These are phyloP conservation scores for Austroboletus novae-zelandiae DNA, from an alignment of 1,284 basidiomycete genomes.

Conservation along the genomic window DNA sequence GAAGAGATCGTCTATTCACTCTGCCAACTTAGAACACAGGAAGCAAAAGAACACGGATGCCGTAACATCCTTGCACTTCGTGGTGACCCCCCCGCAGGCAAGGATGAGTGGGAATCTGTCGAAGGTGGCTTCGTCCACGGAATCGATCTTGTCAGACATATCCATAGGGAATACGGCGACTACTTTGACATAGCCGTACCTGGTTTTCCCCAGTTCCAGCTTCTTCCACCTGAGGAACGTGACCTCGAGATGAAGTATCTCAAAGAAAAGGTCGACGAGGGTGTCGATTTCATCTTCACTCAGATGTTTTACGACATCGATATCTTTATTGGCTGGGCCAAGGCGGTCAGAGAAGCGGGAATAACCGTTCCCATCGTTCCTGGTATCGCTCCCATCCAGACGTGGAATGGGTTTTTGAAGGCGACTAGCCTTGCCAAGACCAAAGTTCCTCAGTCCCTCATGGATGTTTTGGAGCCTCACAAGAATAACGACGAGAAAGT, in stretches of 20 bases:
- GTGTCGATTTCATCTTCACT: slow-evolving; percentile 90
- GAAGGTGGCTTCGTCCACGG: slow-evolving; percentile 89
- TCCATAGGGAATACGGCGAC: slow-evolving; percentile 77
- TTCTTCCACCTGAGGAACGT: slow-evolving; percentile 69
- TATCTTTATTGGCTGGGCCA: slow-evolving; percentile 84
- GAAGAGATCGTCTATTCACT: slow-evolving; percentile 9
- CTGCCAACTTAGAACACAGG: slow-evolving; percentile 44
- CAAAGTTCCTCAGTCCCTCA: slow-evolving; percentile 76
- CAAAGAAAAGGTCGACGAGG: slow-evolving; percentile 85
- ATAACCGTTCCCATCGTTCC: slow-evolving; percentile 96
- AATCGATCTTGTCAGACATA: slow-evolving; percentile 87
- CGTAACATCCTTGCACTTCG: slow-evolving; percentile 94
- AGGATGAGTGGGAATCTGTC: slow-evolving; percentile 88
- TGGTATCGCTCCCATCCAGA: slow-evolving; percentile 96
- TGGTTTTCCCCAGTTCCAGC: slow-evolving; percentile 80
- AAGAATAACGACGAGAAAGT: slow-evolving; percentile 93
- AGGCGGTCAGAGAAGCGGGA: slow-evolving; percentile 76
- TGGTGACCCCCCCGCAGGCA: slow-evolving; percentile 88
- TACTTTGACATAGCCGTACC: slow-evolving; percentile 95
- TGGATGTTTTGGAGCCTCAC: slow-evolving; percentile 84
- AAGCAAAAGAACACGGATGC: slow-evolving; percentile 90
- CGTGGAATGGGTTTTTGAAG: slow-evolving; percentile 94
- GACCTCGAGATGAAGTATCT: slow-evolving; percentile 84
- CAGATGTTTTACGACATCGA: slow-evolving; percentile 96
- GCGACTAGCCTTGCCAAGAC: slow-evolving; percentile 89